These are phyloP conservation scores for Limnanthes douglasii DNA, from an alignment of 345 rosid genomes.

Conservation along the genomic window DNA sequence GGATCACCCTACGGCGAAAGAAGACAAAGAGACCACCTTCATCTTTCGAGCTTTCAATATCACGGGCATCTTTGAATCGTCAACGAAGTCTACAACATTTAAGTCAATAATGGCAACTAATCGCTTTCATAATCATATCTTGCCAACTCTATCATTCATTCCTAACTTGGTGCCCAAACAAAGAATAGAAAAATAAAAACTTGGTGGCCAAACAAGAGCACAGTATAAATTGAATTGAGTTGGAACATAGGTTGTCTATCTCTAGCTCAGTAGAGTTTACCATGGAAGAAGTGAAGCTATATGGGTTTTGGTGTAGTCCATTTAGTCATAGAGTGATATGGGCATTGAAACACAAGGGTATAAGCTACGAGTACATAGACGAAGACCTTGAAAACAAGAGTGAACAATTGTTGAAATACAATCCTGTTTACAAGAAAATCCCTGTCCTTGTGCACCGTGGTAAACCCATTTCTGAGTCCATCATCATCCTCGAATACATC, in stretches of 20 bases:
- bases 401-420: slow-evolving; percentile 1
- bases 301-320: slow-evolving; percentile 6
- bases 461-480: slow-evolving; percentile 8
- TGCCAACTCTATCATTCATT: too few relatives aligned
- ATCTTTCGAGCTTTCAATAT: too few relatives aligned
- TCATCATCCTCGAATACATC: slow-evolving; percentile 6
- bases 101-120: too few relatives aligned
- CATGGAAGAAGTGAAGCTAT: slow-evolving; percentile 4
- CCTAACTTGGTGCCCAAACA: too few relatives aligned
- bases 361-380: slow-evolving; percentile 6
- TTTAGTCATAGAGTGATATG: slow-evolving; percentile 4
- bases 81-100: too few relatives aligned
- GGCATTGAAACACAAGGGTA: slow-evolving; percentile 7
- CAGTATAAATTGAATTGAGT: not conserved
- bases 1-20: too few relatives aligned
- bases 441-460: slow-evolving; percentile 5
- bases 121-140: too few relatives aligned
- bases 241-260: not conserved
- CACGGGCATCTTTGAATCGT: too few relatives aligned
- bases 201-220: not conserved
- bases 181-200: not conserved
- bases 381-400: slow-evolving; percentile 3
- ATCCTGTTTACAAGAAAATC: slow-evolving; percentile 6
- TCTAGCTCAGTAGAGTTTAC: not conserved
- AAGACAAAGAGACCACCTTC: too few relatives aligned